Evolutionary conservation across 1,284 basidiomycete genomes (phyloP).

Genomic region (Peniophora sp.): DNA sequence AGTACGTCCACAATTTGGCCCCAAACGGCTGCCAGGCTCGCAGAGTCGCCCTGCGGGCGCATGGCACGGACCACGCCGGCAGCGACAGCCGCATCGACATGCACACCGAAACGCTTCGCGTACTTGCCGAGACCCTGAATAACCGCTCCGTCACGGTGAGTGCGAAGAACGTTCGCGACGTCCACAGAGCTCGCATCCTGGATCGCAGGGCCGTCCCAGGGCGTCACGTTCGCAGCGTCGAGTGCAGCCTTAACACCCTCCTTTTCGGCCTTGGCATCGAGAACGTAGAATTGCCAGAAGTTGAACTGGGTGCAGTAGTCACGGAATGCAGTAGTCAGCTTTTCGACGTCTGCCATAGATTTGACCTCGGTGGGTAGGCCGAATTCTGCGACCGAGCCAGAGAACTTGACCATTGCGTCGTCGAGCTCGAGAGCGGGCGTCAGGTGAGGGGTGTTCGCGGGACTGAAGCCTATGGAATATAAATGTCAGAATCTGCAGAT

Average conservation of each 20-base stretch:
- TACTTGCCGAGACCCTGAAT: slow-evolving; percentile 37
- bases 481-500: slow-evolving; percentile 4
- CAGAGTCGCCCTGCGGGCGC: slow-evolving; percentile 41
- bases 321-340: slow-evolving; percentile 57
- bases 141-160: slow-evolving; percentile 6
- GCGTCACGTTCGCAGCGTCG: slow-evolving; percentile 28
- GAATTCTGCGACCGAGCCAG: slow-evolving; percentile 49
- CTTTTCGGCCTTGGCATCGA: slow-evolving; percentile 62
- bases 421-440: slow-evolving; percentile 85
- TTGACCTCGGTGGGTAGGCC: slow-evolving; percentile 69
- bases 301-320: slow-evolving; percentile 56
- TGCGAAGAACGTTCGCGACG: slow-evolving; percentile 52
- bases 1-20: slow-evolving; percentile 72
- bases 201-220: slow-evolving; percentile 55
- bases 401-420: slow-evolving; percentile 76
- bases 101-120: slow-evolving; percentile 66
- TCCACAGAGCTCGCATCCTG: slow-evolving; percentile 55
- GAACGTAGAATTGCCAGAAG: slow-evolving; percentile 89
- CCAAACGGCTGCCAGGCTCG: slow-evolving; percentile 65
- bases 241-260: slow-evolving; percentile 46
- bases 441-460: slow-evolving; percentile 84
- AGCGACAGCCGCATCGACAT: slow-evolving; percentile 51
- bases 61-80: slow-evolving; percentile 70
- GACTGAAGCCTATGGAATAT: slow-evolving; percentile 73
- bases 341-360: slow-evolving; percentile 61